Conservation (phyloP, 768 basidiomycete genomes). For the Lyophyllum decastes region DNA sequence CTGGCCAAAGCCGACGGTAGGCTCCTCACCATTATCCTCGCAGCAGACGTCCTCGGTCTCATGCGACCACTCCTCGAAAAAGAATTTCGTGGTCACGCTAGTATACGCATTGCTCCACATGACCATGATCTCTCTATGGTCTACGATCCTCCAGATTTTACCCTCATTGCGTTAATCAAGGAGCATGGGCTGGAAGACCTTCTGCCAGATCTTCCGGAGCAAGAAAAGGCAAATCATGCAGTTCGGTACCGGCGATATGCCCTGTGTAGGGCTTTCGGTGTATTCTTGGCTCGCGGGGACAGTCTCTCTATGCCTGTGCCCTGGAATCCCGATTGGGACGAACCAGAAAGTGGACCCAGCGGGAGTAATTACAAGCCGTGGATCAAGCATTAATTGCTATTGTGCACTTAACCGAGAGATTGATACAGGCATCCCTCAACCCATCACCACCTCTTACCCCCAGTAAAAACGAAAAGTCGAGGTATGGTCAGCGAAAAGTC, state of each 20-base stretch:
- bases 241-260: background rate
- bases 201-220: background rate
- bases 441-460: no score
- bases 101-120: conserved; percentile 5
- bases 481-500: no score
- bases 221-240: background rate
- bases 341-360: background rate
- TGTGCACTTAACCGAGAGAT: no score
- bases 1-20: background rate
- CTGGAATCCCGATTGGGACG: background rate
- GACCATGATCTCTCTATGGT: conserved; percentile 4
- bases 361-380: background rate
- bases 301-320: background rate
- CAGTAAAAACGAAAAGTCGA: no score
- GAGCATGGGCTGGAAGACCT: background rate
- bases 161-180: conserved; percentile 7
- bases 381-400: background rate
- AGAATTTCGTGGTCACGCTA: conserved; percentile 1
- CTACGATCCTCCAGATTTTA: conserved; percentile 4
- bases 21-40: conserved; percentile 3
- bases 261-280: conserved; percentile 7
- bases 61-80: conserved; percentile 10
- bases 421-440: no score
- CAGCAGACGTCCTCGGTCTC: conserved; percentile 13
- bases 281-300: conserved; percentile 4